Conservation (phyloP, 805 yeast species). For the Hanseniaspora valbyensis region DNA sequence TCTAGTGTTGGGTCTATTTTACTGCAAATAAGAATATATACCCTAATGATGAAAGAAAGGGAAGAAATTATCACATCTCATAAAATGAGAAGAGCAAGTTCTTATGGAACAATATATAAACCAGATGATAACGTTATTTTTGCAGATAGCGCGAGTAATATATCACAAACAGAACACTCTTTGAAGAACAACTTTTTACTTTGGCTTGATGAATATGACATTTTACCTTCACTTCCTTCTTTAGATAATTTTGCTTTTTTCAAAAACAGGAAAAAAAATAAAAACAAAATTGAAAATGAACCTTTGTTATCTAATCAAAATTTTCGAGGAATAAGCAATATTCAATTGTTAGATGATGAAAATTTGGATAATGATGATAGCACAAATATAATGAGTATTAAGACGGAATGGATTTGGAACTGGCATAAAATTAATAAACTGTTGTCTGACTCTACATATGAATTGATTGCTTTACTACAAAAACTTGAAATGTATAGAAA, state of each 20-base stretch:
- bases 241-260: constrained; percentile 4
- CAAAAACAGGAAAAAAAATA: not conserved
- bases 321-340: not conserved
- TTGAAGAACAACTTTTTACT: constrained; percentile 10
- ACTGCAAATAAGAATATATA: constrained; percentile 12
- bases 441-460: constrained; percentile 57
- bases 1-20: constrained; percentile 12
- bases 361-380: constrained; percentile 10
- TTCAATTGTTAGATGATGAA: constrained; percentile 1
- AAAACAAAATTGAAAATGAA: not conserved
- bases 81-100: not conserved
- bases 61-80: not conserved
- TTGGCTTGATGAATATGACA: constrained; percentile 21
- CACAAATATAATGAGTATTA: constrained; percentile 23
- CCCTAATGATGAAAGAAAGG: constrained; percentile 13
- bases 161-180: not conserved
- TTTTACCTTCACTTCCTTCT: constrained; percentile 28
- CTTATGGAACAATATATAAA: constrained; percentile 2
- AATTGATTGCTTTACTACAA: constrained; percentile 54
- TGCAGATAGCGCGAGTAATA: not conserved
- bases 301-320: constrained; percentile 1
- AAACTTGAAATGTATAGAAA: constrained; percentile 39
- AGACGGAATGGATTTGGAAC: constrained; percentile 41
- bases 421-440: constrained; percentile 30
- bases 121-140: not conserved